Evolutionary conservation across 306 rosid genomes (phyloP).

Genomic region (Glycine tomentella): DNA sequence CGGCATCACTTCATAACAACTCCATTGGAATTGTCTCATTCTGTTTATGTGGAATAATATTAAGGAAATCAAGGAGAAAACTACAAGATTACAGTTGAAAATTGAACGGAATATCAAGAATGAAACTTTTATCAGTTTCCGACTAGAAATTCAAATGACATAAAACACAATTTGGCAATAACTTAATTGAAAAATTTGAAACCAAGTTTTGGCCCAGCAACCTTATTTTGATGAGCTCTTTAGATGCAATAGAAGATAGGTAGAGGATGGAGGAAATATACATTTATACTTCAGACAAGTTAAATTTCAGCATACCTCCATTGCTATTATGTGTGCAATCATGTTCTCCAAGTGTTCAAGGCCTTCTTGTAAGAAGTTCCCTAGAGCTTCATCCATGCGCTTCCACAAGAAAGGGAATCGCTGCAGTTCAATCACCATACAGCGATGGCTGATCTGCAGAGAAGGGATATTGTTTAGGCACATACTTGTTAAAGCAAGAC

Average conservation of each 20-base stretch:
- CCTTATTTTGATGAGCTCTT: conserved; percentile 7
- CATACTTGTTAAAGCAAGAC: not conserved
- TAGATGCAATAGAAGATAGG: not conserved
- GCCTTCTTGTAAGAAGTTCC: conserved; percentile 88
- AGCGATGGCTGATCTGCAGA: conserved; percentile 87
- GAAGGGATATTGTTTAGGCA: conserved; percentile 33
- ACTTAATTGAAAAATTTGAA: conserved; percentile 3
- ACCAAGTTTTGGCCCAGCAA: conserved; percentile 29
- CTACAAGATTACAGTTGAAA: not conserved
- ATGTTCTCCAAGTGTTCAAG: conserved; percentile 88
- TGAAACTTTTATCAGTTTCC: conserved; percentile 11
- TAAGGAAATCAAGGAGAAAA: no score
- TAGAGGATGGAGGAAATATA: conserved; percentile 15
- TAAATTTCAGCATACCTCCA: conserved; percentile 73
- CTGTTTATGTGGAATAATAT: no score
- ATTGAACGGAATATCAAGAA: not conserved
- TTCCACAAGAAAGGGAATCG: conserved; percentile 87
- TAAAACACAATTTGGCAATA: not conserved
- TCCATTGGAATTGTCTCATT: no score
- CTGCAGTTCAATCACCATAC: conserved; percentile 86
- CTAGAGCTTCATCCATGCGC: conserved; percentile 95
- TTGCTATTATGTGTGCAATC: conserved; percentile 89
- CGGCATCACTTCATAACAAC: no score
- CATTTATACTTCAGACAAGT: not conserved
- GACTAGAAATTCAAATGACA: not conserved